These are phyloP conservation scores for Inonotus obliquus DNA, from an alignment of 1,284 basidiomycete genomes.

Conservation along the genomic window DNA sequence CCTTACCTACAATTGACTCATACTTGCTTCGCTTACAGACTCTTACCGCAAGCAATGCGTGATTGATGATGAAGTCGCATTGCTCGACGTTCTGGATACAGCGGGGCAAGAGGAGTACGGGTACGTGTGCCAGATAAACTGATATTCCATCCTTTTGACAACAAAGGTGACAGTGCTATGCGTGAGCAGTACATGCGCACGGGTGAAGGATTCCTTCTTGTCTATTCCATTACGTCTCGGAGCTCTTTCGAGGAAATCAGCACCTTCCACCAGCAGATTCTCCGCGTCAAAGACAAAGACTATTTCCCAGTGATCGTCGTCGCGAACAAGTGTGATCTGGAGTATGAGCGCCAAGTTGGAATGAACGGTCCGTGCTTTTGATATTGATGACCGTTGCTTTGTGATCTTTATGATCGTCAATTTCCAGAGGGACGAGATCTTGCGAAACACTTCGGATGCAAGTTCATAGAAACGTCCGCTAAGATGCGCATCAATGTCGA, in stretches of 20 bases:
- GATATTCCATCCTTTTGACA: conserved; percentile 11
- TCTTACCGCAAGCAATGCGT: conserved; percentile 95
- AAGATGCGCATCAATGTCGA: conserved; percentile 99
- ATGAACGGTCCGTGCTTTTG: conserved; percentile 71
- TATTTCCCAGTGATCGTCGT: conserved; percentile 97
- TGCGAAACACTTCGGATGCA: conserved; percentile 94
- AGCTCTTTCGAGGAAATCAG: conserved; percentile 98
- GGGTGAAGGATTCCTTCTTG: conserved; percentile 97
- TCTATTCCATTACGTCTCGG: conserved; percentile 97
- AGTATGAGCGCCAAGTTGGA: conserved; percentile 96
- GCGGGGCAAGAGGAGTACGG: conserved; percentile 99
- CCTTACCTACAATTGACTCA: background rate
- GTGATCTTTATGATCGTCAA: background rate
- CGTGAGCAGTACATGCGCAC: conserved; percentile 97
- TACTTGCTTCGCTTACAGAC: conserved; percentile 45
- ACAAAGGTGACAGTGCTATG: conserved; percentile 68
- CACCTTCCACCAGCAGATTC: conserved; percentile 97
- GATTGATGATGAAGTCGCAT: conserved; percentile 96
- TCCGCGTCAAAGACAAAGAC: conserved; percentile 96
- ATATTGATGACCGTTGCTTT: background rate
- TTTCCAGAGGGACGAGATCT: conserved; percentile 90
- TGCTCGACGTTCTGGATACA: conserved; percentile 97
- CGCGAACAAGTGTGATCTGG: conserved; percentile 98
- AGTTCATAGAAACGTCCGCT: conserved; percentile 98
- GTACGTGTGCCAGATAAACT: conserved; percentile 43